A percentile compares a stretch with the other conserved stretches of the same genome.
Evolutionary conservation across 345 rosid species (phyloP).

Genomic region (Triadica sebifera): DNA sequence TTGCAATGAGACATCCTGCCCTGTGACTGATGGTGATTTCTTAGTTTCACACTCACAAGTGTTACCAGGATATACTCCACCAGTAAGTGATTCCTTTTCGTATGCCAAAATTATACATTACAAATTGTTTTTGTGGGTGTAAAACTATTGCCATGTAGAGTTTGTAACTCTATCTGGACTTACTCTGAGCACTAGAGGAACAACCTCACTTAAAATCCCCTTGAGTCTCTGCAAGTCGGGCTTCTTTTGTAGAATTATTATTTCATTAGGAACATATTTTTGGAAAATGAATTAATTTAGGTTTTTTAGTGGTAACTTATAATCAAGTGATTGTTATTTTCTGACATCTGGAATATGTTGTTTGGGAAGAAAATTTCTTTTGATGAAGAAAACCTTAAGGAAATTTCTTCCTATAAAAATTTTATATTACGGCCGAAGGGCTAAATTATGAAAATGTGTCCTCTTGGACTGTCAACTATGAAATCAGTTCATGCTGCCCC

Average conservation of each 20-base stretch:
- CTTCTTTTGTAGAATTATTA: no score
- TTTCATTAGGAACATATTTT: no score
- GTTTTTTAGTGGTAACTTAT: no score
- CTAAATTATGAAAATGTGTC: no score
- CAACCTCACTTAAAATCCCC: background rate
- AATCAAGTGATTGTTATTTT: background rate
- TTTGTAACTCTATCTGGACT: background rate
- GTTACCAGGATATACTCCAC: conserved; percentile 83
- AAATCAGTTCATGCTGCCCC: no score
- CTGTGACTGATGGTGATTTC: conserved; percentile 75
- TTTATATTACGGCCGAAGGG: no score
- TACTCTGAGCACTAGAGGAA: no score
- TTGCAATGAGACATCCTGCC: conserved; percentile 76
- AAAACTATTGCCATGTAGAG: background rate
- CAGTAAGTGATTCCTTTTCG: conserved; percentile 49
- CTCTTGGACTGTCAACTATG: no score
- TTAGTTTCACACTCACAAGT: conserved; percentile 79
- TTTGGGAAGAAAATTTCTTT: background rate
- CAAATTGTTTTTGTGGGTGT: background rate
- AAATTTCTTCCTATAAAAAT: no score
- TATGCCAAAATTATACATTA: background rate
- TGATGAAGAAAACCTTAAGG: background rate
- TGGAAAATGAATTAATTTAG: no score
- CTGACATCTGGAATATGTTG: background rate
- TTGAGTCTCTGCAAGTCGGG: background rate